Evolutionary conservation across 2,329 filamentous ascomycete species (phyloP), one percentile per base, ranked within the genome.

Genomic region (Thielaviopsis cerberus): DNA sequence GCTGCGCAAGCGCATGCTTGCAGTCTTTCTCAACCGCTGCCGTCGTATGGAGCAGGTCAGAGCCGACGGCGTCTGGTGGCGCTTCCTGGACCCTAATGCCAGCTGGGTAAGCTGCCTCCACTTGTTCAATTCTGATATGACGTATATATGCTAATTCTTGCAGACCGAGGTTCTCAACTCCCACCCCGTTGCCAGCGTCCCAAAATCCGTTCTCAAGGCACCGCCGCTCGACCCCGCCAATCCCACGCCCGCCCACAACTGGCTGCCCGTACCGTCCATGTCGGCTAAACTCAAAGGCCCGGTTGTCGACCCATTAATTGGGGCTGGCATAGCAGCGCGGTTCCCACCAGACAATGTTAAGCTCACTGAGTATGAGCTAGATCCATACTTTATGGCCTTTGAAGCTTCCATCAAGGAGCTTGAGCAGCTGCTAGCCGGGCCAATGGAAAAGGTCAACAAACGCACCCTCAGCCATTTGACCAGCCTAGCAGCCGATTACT

Each of bases 201-300:
- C 94, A 1, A 97, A 97, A 71, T 90, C 90, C 59, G 85, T 91
- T 62, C 77, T 97, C 65, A 94, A 92, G 72, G 91, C 92, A 2
- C 94, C 94, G n/a, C 94, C 92, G 4, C 77, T 97, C 61, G 85
- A 98, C 68, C 83, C 92, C 7, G 88, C 91, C n/a, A 94, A 96
- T 67, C 90, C 92, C 5, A 87, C 86, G 1, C 76, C 83, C 54
- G 92, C 85, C 15, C 94, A 98, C 69, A 81, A 78, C 63, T 97
- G 83, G 72, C 81, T 98, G 11, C 92, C 92, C 0, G 74, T 97
- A 0, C 92, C 92, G 7, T 81, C 89, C 5, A 73, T 79, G 48
- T 96, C 88, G 24, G 88, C 92, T 10, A 97, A 90, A 70, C 77
- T 98, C 1, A 69, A 72, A 1, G 73, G 70, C 20, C 62, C 68